phyloP scores from a whole-genome alignment of 2,329 filamentous ascomycete genomes.

The Fusarium duplospermum region DNA sequence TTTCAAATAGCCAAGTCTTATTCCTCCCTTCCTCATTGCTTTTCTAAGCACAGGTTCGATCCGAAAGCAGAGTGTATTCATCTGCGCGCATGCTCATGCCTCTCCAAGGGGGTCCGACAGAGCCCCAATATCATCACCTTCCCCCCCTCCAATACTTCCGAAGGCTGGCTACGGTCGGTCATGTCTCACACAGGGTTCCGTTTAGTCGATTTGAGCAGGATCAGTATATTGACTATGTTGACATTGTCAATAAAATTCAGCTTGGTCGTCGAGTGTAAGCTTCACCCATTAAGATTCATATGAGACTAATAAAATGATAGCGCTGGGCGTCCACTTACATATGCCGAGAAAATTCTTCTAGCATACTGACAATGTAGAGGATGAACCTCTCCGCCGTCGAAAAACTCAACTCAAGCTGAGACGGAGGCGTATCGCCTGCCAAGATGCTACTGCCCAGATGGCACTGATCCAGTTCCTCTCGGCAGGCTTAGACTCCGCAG shows the following conservation, averaged over 20 bases:
- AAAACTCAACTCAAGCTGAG: not conserved
- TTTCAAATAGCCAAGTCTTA: not conserved
- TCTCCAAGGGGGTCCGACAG: not conserved
- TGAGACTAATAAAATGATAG: not conserved
- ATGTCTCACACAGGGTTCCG: not conserved
- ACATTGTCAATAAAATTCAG: not conserved
- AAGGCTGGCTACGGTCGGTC: not conserved
- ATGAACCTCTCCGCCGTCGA: not conserved
- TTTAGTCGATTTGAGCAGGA: slow-evolving; percentile 2
- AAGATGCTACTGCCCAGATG: slow-evolving; percentile 4
- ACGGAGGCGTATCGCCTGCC: not conserved
- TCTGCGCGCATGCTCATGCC: not conserved
- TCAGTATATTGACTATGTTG: slow-evolving; percentile 1
- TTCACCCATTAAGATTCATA: not conserved
- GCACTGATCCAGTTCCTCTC: not conserved
- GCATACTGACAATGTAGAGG: not conserved
- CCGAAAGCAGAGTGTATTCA: not conserved
- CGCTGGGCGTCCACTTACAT: not conserved
- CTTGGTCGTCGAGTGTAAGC: not conserved
- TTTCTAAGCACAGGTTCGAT: not conserved
- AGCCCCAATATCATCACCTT: not conserved
- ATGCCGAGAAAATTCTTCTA: not conserved
- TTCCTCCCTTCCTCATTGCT: not conserved
- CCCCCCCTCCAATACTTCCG: not conserved
- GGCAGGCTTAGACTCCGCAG: not conserved